Base-by-base conservation (phyloP, 495 filamentous ascomycete genomes). In the Penicillium salamii region DNA sequence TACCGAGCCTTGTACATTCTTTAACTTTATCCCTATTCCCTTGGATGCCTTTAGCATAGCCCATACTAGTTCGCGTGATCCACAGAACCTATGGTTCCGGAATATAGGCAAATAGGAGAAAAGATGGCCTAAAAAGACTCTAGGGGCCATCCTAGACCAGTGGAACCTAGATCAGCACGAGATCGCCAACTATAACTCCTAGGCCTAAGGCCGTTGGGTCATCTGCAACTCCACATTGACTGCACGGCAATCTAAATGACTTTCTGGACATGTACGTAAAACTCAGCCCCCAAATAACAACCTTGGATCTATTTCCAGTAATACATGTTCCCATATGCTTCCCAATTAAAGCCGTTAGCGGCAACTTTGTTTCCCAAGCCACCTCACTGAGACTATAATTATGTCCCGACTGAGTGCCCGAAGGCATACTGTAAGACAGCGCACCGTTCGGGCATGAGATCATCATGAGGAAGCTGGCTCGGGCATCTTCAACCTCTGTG, bases 51-150 rank as follows among this genome's bases (percentile, higher is more conserved):
- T n/a, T n/a, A n/a, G n/a, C n/a, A 28, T 28, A 28, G 24, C 9
- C 9, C 4, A 32, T 12, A 32, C 29, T 12, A 32, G 29, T 32
- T 8, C 29, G 7, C 12, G 29, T 32, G 29, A 32, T 32, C 29
- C 12, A 3, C 23, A 4, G 3, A 5, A 32, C 29, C 36, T 18
- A 23, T 21, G 36, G 36, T 37, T 23, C 36, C 36, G 36, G 24
- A 48, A 53, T 54, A 47, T 48, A 63, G 57, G 52, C 51, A 57
- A 57, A 50, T 54, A 57, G 60, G 11, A 41, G 50, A n/a, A n/a
- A n/a, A n/a, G n/a, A n/a, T n/a, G n/a, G n/a, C n/a, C 51, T 55
- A 53, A 55, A 48, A 51, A 26, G 23, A n/a, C n/a, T 26, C 23
- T 4, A 5, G 14, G 31, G 58, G 61, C 32, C 42, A 63, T 56